Conservation (phyloP, 164 flowering plant genomes). For the Piper longum region DNA sequence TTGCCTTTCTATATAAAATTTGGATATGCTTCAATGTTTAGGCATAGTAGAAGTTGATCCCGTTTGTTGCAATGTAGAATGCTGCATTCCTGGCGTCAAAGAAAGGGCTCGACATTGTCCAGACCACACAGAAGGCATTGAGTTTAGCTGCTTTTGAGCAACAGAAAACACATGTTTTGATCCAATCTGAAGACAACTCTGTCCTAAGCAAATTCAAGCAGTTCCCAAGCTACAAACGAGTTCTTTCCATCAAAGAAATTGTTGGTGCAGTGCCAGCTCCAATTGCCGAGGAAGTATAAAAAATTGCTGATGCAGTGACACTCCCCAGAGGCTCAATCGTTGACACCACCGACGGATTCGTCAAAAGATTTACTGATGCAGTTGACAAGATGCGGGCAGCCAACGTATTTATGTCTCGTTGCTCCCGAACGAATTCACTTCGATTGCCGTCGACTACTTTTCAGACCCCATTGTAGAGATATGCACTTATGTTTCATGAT, state of each 20-base stretch:
- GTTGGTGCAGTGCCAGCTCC: constrained; percentile 33
- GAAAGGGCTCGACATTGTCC: constrained; percentile 49
- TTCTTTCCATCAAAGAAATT: constrained; percentile 24
- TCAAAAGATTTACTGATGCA: constrained; percentile 24
- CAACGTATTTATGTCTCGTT: constrained; percentile 40
- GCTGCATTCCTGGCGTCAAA: constrained; percentile 64
- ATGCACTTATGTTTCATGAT: constrained; percentile 32
- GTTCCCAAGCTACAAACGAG: constrained; percentile 34
- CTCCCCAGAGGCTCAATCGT: constrained; percentile 32
- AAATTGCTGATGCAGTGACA: constrained; percentile 53
- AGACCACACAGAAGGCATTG: constrained; percentile 39
- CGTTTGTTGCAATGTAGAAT: too few relatives aligned
- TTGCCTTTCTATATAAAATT: too few relatives aligned
- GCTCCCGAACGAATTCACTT: constrained; percentile 46
- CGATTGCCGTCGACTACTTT: constrained; percentile 47
- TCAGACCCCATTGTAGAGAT: constrained; percentile 67
- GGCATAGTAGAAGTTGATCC: too few relatives aligned
- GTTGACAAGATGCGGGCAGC: constrained; percentile 41
- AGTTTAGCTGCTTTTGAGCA: constrained; percentile 58
- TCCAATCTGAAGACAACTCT: constrained; percentile 70
- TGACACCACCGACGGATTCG: constrained; percentile 10
- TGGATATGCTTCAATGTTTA: too few relatives aligned
- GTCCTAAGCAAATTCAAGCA: constrained; percentile 46
- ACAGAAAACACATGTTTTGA: constrained; percentile 54
- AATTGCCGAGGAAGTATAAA: constrained; percentile 50